These are phyloP conservation scores for Fusarium sp. DNA, from an alignment of 2,329 filamentous ascomycete genomes.

Conservation along the genomic window DNA sequence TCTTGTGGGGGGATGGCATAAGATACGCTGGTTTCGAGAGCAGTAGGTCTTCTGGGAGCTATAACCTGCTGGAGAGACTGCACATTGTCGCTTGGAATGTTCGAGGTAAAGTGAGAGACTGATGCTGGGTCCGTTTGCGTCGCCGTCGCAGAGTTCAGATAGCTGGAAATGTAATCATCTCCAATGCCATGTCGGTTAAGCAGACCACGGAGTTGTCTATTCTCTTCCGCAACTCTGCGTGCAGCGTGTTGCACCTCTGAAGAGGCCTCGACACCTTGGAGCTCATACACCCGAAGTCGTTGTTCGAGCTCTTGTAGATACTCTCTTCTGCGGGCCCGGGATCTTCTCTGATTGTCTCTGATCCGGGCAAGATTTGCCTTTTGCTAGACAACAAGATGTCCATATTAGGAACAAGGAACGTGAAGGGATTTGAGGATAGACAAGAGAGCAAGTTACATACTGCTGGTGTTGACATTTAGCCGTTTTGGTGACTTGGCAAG, in stretches of 20 bases:
- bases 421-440: constrained; percentile 12
- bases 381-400: constrained; percentile 48
- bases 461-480: constrained; percentile 51
- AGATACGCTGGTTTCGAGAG: constrained; percentile 46
- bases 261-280: constrained; percentile 74
- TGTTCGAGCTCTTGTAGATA: constrained; percentile 78
- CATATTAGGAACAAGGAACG: constrained; percentile 35
- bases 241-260: constrained; percentile 79
- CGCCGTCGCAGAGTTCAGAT: constrained; percentile 48
- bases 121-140: constrained; percentile 38
- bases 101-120: constrained; percentile 39
- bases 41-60: constrained; percentile 52
- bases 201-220: constrained; percentile 71
- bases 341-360: constrained; percentile 81
- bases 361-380: constrained; percentile 67
- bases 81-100: constrained; percentile 45
- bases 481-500: constrained; percentile 39
- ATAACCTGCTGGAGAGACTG: constrained; percentile 56
- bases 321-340: constrained; percentile 79
- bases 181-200: constrained; percentile 69
- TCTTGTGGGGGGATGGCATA: constrained; percentile 50
- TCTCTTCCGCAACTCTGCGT: constrained; percentile 76
- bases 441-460: constrained; percentile 43
- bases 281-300: constrained; percentile 70
- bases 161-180: constrained; percentile 66